phyloP scores from a whole-genome alignment of 129 eudicot genomes.

The Cynara cardunculus region DNA sequence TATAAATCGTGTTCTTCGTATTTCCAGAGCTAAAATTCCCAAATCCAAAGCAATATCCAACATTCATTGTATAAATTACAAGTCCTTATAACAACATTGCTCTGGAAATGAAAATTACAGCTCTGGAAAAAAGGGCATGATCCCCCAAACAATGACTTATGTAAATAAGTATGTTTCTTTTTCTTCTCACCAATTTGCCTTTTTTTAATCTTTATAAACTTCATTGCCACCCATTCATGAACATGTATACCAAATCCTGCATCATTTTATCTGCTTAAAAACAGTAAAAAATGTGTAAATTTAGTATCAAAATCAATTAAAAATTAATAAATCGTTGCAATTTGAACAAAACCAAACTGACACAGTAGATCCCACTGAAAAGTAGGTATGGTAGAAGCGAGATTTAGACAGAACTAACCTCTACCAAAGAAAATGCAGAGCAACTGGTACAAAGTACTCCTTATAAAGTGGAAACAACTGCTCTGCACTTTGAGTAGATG shows the following conservation, averaged over 20 bases:
- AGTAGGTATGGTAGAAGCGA: not conserved
- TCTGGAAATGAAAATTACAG: conserved; percentile 10
- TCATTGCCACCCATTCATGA: conserved; percentile 26
- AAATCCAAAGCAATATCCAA: conserved; percentile 24
- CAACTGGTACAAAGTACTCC: not conserved
- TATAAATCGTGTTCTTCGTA: conserved; percentile 10
- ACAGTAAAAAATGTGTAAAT: not conserved
- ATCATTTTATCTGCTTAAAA: conserved; percentile 25
- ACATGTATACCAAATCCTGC: conserved; percentile 31
- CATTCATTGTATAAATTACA: conserved; percentile 7
- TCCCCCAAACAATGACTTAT: conserved; percentile 7
- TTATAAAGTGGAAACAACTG: not conserved
- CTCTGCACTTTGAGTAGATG: not conserved
- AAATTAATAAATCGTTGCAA: not conserved
- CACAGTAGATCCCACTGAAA: not conserved
- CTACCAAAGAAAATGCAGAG: not conserved
- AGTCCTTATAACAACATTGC: conserved; percentile 16
- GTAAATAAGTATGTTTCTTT: conserved; percentile 18
- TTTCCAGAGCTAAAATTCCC: conserved; percentile 5
- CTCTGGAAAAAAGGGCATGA: not conserved
- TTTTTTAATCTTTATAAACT: conserved; percentile 3
- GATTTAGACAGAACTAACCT: not conserved
- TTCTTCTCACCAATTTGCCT: conserved; percentile 13
- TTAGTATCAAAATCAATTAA: not conserved
- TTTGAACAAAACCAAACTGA: not conserved